Conservation (phyloP, 2,329 filamentous ascomycete species). For the Nothopassalora personata region DNA sequence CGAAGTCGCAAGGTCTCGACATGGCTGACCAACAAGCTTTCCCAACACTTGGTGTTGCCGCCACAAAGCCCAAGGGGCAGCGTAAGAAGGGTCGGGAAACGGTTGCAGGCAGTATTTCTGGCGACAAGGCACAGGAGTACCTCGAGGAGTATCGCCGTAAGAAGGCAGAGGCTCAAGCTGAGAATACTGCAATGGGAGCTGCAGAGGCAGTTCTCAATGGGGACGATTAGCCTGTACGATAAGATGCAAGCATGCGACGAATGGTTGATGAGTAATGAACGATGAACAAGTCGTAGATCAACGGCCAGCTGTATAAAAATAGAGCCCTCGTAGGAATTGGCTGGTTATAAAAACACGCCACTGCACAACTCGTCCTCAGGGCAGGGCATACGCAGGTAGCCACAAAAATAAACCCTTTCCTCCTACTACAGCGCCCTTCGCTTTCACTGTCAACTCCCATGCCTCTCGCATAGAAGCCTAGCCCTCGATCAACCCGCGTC, state of each 20-base stretch:
- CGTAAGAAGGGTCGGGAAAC: conserved; percentile 15
- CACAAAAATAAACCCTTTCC: neutral
- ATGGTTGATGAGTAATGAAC: neutral
- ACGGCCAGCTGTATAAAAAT: neutral
- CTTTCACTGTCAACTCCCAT: too few relatives aligned
- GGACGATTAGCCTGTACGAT: conserved; percentile 13
- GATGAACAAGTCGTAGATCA: neutral
- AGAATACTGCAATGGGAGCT: conserved; percentile 24
- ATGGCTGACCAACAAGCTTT: conserved; percentile 25
- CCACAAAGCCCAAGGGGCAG: conserved; percentile 7
- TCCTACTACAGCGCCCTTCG: neutral
- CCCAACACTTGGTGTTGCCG: conserved; percentile 22
- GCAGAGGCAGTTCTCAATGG: conserved; percentile 24
- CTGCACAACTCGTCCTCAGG: too few relatives aligned
- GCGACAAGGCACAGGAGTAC: conserved; percentile 22
- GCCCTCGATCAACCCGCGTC: neutral
- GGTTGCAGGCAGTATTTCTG: conserved; percentile 22
- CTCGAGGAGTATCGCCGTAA: conserved; percentile 25
- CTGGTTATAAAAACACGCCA: too few relatives aligned
- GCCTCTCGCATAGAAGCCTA: neutral
- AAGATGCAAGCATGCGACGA: neutral
- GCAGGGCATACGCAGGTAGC: too few relatives aligned
- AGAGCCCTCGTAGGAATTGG: neutral
- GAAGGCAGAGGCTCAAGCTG: conserved; percentile 25
- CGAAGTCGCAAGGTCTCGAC: conserved; percentile 10